A percentile compares a stretch with the other conserved stretches of the same genome.
Evolutionary conservation across 1,139 yeast genomes (phyloP).

Genomic region (Blastobotrys indianensis): DNA sequence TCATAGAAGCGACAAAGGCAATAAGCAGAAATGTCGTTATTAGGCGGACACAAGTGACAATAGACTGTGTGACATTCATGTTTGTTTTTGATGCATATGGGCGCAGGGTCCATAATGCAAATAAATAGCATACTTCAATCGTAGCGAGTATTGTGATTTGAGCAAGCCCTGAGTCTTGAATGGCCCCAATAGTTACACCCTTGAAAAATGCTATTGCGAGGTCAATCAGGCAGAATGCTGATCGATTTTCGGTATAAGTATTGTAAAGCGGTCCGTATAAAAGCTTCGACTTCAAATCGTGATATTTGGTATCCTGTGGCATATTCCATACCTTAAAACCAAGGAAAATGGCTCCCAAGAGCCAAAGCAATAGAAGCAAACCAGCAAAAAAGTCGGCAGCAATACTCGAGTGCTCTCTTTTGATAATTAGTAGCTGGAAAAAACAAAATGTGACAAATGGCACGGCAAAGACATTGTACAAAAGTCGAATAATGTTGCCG

Average conservation of each 20-base stretch:
- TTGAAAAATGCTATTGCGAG: conserved; percentile 25
- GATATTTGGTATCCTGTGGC: conserved; percentile 21
- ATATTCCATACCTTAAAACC: conserved; percentile 18
- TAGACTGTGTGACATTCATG: conserved; percentile 27
- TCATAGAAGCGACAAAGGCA: conserved; percentile 28
- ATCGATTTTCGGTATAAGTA: conserved; percentile 21
- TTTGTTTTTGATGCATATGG: conserved; percentile 31
- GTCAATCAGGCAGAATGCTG: conserved; percentile 23
- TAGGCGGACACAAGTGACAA: conserved; percentile 25
- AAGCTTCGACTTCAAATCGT: conserved; percentile 28
- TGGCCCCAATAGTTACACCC: conserved; percentile 33
- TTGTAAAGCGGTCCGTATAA: conserved; percentile 32
- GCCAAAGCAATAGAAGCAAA: conserved; percentile 27
- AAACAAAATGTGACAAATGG: conserved; percentile 31
- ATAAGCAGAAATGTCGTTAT: conserved; percentile 27
- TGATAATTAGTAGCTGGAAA: conserved; percentile 30
- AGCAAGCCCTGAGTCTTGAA: conserved; percentile 35
- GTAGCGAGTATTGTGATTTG: conserved; percentile 32
- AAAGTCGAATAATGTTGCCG: conserved; percentile 28
- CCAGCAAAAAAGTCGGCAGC: conserved; percentile 31
- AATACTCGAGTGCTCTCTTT: conserved; percentile 17
- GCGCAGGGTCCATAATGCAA: conserved; percentile 21
- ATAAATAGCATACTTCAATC: conserved; percentile 26
- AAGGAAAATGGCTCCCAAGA: conserved; percentile 21
- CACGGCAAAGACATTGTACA: conserved; percentile 26